phyloP scores from a whole-genome alignment of 495 filamentous ascomycete genomes.

The Staphylotrichum tortipilum region DNA sequence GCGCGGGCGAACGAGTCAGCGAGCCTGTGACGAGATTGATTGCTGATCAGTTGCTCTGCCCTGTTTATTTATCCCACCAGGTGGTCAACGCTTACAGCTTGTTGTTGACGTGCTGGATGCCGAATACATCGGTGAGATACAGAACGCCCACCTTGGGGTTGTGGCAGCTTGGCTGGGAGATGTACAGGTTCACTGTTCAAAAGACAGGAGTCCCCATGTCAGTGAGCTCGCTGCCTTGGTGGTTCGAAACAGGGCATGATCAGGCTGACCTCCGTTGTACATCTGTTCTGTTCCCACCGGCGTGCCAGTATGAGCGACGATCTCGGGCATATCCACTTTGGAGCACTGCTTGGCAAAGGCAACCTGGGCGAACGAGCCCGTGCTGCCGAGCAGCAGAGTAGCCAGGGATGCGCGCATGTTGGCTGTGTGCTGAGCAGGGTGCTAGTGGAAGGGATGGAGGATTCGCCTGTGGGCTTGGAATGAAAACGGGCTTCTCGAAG shows the following conservation, averaged over 20 bases:
- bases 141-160: not conserved
- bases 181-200: conserved; percentile 1
- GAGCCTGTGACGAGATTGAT: not conserved
- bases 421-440: not conserved
- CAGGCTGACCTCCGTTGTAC: conserved; percentile 4
- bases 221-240: not conserved
- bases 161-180: not conserved
- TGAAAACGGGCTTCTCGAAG: not conserved
- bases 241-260: not conserved
- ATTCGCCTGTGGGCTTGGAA: not conserved
- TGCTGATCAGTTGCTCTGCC: not conserved
- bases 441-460: not conserved
- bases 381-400: not conserved
- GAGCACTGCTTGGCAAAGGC: not conserved
- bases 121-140: conserved; percentile 1
- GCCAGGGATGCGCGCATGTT: not conserved
- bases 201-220: not conserved
- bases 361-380: not conserved
- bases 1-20: conserved; percentile 4
- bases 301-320: not conserved
- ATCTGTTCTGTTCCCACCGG: not conserved
- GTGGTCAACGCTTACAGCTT: not conserved
- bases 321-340: not conserved
- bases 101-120: not conserved
- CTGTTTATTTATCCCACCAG: not conserved